Evolutionary conservation across 805 yeast species (phyloP).

Genomic region (Wickerhamia fluorescens): DNA sequence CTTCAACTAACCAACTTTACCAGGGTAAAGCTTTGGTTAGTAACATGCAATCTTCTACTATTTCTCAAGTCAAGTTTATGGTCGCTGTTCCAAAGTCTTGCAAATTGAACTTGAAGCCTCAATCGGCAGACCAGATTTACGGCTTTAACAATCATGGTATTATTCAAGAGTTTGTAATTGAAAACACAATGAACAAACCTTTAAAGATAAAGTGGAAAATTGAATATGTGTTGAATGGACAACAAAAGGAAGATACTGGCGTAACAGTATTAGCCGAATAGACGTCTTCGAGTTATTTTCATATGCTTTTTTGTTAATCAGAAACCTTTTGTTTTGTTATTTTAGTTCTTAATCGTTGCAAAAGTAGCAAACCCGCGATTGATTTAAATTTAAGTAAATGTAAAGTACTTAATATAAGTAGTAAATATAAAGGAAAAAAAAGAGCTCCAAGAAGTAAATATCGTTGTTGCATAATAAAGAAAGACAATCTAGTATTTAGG

Average conservation of each 20-base stretch:
- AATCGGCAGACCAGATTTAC: conserved; percentile 47
- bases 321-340: too few relatives aligned
- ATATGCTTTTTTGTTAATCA: too few relatives aligned
- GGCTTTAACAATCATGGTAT: conserved; percentile 44
- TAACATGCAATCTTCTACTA: conserved; percentile 38
- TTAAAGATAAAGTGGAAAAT: conserved; percentile 75
- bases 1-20: conserved; percentile 27
- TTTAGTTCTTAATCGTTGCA: too few relatives aligned
- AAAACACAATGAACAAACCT: conserved; percentile 25
- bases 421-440: too few relatives aligned
- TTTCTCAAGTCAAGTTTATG: conserved; percentile 49
- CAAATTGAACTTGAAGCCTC: conserved; percentile 53
- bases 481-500: too few relatives aligned
- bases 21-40: conserved; percentile 45
- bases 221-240: conserved; percentile 45
- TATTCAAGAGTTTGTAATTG: conserved; percentile 42
- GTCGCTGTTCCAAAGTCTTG: conserved; percentile 67
- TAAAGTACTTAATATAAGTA: too few relatives aligned
- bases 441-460: too few relatives aligned
- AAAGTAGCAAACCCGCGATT: too few relatives aligned
- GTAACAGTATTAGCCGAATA: conserved; percentile 35
- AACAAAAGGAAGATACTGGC: conserved; percentile 49
- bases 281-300: too few relatives aligned
- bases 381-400: too few relatives aligned
- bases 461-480: too few relatives aligned